Base-by-base conservation (phyloP, 148 eudicot species). In the Chenopodium formosanum region DNA sequence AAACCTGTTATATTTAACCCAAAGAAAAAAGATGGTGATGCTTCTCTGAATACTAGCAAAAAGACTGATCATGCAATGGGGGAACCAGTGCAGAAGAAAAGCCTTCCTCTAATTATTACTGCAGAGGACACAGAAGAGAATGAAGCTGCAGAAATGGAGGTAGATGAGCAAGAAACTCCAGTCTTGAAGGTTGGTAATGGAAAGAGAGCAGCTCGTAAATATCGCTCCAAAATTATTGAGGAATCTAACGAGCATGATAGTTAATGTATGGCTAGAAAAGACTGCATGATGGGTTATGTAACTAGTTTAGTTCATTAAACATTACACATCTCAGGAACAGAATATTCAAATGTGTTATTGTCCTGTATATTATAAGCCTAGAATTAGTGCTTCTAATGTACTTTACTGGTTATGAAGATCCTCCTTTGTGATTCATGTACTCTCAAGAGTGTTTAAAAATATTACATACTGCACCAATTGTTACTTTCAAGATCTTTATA, bases 71-170 rank as follows among this genome's bases (percentile, higher is more conserved):
- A 44, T 32, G 19, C 46, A 27, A 72, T 69, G 78, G 77, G 76
- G 73, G 88, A 78, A 4, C 76, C 48, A 78, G 23, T 75, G 48
- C 79, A 66, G 47, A 87, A 77, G 83, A 86, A 82, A 85, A 78
- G 76, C 29, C 76, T 81, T 73, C 82, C 87, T 19, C 31, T 88
- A 67, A 84, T 80, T 73, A 63, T 85, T 80, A 84, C 83, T 31
- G 85, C 73, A 34, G 89, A 67, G 67, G 81, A 82, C 75, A 73
- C 69, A 20, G 78, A 75, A 75, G 90, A 82, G 64, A 63, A 65
- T 81, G 93, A 81, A 74, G 73, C 75, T 80, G 87, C 85, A 78
- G 90, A 84, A 66, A 94, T 94, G 97, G 95, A 94, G 78, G 94
- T 89, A 83, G 97, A 94, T 73, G 89, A 89, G 74, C 86, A 84